Evolutionary conservation across 2,329 filamentous ascomycete genomes (phyloP), one percentile per base, ranked within the genome.

Genomic region (Hirsutella thompsonii): DNA sequence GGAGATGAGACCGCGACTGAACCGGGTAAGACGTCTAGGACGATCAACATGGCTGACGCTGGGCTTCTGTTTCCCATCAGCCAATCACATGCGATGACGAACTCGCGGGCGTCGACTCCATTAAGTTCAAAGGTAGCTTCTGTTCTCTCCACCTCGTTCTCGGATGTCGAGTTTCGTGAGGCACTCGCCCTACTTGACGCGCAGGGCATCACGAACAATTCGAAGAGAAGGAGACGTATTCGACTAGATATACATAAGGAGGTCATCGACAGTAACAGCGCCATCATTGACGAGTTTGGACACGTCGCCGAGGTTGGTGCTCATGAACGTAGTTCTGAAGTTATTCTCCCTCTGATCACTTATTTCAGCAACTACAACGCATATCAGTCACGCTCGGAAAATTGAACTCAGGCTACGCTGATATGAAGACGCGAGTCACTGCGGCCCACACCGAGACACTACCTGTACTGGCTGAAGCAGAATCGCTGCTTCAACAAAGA

Each of bases 141-240:
- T 46, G 83, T 96, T 33, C 74, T 96, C 38, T 94, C 92, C 4
- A 81, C 87, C 2, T 94, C 90, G 0, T 95, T 94, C 62, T 83
- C 88, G 6, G 92, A 96, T 61, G 72, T 85, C 5, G 90, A 95
- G 50, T 94, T 96, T 50, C 78, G 87, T 48, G 85, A 94, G 66
- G 81, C 88, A 13, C 66, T 98, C 23, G 69, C 75, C 40, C 76
- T 92, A 1, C 66, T 96, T 18, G 90, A 95, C 60, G 66, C 76
- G 38, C 74, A 84, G 29, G 71, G 72, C 1, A 60, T 88, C 13
- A 66, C 72, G 42, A 95, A 94, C 56, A 85, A 78, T 11, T 72
- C 84, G 9, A 83, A 89, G 49, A 82, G 80, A 3, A 75, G 92
- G 39, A 78, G 90, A 5, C 81, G 85, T 44, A 64, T 96, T 14